These are phyloP conservation scores for Phytophthora sp. DNA, from an alignment of 352 stramenopile species.

Conservation along the genomic window DNA sequence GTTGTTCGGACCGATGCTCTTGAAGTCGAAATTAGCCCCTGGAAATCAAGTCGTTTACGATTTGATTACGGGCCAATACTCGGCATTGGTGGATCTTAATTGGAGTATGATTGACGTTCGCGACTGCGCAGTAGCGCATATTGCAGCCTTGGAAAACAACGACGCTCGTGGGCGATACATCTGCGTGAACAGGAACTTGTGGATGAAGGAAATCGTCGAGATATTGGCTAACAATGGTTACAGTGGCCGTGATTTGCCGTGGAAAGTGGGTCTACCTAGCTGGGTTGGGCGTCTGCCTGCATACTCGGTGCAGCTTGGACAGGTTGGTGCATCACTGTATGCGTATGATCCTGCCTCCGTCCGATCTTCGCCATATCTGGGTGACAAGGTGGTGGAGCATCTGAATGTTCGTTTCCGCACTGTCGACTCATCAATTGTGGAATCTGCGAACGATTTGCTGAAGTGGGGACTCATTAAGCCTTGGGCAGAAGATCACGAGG, in stretches of 20 bases:
- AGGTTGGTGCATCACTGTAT: slow-evolving; percentile 84
- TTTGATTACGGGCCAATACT: slow-evolving; percentile 87
- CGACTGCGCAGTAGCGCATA: slow-evolving; percentile 82
- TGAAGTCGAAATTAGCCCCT: slow-evolving; percentile 81
- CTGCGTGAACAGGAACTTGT: slow-evolving; percentile 84
- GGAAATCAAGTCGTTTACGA: slow-evolving; percentile 91
- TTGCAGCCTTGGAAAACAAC: slow-evolving; percentile 83
- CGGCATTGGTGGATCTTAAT: slow-evolving; percentile 87
- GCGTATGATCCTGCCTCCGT: slow-evolving; percentile 58
- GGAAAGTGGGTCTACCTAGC: slow-evolving; percentile 77
- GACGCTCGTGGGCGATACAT: slow-evolving; percentile 87
- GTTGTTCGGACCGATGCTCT: slow-evolving; percentile 82
- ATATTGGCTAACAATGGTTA: slow-evolving; percentile 85
- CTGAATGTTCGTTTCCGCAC: slow-evolving; percentile 82
- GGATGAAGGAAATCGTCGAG: slow-evolving; percentile 91
- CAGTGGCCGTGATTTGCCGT: slow-evolving; percentile 87
- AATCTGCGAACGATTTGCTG: slow-evolving; percentile 83
- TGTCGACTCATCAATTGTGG: slow-evolving; percentile 68
- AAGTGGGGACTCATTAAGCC: slow-evolving; percentile 89
- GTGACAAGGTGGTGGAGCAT: slow-evolving; percentile 81
- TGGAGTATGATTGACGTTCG: slow-evolving; percentile 89
- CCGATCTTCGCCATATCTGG: slow-evolving; percentile 78
- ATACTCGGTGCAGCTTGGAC: slow-evolving; percentile 85
- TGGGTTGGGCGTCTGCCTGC: slow-evolving; percentile 87
- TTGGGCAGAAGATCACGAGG: slow-evolving; percentile 89